Conservation (phyloP, 352 stramenopile species). For the Pythium aquatile region DNA sequence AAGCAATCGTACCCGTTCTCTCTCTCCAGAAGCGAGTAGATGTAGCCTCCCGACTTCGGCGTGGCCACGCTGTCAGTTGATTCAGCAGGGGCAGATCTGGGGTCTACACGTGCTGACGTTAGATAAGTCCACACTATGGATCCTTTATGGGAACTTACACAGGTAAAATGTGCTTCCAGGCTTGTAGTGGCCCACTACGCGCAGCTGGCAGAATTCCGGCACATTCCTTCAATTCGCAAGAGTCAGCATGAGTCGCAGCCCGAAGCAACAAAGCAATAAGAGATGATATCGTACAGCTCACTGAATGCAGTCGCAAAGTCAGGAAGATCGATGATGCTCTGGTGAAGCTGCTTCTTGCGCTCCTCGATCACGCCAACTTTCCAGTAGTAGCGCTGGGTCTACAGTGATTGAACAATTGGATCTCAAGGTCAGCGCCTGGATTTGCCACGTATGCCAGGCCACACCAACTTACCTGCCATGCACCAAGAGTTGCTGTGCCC, state of each 20-base stretch:
- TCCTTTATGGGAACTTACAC: constrained; percentile 32
- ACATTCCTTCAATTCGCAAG: constrained; percentile 41
- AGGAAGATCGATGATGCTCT: constrained; percentile 59
- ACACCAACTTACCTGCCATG: constrained; percentile 60
- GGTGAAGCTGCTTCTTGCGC: constrained; percentile 71
- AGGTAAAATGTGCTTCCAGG: constrained; percentile 77
- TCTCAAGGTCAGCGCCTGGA: not conserved
- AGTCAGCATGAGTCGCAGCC: constrained; percentile 1
- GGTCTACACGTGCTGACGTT: constrained; percentile 37
- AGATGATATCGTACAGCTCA: constrained; percentile 39
- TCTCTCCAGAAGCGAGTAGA: constrained; percentile 79
- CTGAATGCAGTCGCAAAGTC: constrained; percentile 54
- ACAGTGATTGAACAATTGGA: not conserved
- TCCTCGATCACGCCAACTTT: constrained; percentile 87
- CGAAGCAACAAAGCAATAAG: not conserved
- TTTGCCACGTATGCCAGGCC: not conserved
- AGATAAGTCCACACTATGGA: constrained; percentile 10
- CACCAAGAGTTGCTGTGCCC: constrained; percentile 70
- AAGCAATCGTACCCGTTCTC: constrained; percentile 47
- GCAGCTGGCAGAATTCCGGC: constrained; percentile 79
- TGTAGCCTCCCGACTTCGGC: constrained; percentile 82
- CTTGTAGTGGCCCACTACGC: constrained; percentile 65
- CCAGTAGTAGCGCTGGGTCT: constrained; percentile 89
- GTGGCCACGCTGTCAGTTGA: constrained; percentile 71
- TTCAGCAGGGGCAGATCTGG: constrained; percentile 77